A percentile compares a stretch with the other conserved stretches of the same genome.
Conservation (phyloP, 345 rosid genomes). For the Pistacia atlantica region DNA sequence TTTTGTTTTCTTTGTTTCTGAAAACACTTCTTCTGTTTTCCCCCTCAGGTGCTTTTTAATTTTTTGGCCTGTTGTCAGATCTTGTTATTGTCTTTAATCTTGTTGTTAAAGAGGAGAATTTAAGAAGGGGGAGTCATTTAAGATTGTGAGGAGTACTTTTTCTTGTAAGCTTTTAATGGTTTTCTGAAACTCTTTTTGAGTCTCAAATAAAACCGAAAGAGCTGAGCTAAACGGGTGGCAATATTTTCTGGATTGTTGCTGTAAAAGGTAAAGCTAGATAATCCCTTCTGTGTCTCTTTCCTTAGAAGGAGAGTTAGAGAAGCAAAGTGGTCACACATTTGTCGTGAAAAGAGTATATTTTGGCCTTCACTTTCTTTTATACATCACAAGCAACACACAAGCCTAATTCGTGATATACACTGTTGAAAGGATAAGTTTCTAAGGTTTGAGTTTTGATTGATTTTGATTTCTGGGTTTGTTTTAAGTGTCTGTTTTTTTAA, state of each 20-base stretch:
- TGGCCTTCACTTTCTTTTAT: conserved; percentile 1
- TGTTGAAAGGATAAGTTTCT: background rate
- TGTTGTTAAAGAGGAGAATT: no score
- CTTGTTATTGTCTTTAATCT: background rate
- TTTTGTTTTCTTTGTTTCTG: no score
- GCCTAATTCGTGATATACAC: background rate
- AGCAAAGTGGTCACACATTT: conserved; percentile 27
- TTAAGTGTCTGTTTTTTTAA: conserved; percentile 5
- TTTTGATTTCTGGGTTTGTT: background rate
- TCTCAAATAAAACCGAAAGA: conserved; percentile 19
- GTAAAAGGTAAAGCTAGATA: conserved; percentile 27
- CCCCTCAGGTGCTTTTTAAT: background rate
- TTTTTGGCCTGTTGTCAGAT: background rate
- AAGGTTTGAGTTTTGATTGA: background rate
- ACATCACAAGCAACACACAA: conserved; percentile 5
- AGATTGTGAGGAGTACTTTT: conserved; percentile 4
- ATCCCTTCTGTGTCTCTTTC: conserved; percentile 10
- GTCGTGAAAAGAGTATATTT: conserved; percentile 14
- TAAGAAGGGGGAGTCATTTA: conserved; percentile 2
- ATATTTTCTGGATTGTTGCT: conserved; percentile 16
- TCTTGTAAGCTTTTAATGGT: background rate
- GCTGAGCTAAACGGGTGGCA: background rate
- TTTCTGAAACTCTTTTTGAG: background rate
- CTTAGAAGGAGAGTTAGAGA: conserved; percentile 22
- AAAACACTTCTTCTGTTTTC: background rate